Base-by-base conservation (phyloP, 331 rosid species). In the Prunus yedoensis region DNA sequence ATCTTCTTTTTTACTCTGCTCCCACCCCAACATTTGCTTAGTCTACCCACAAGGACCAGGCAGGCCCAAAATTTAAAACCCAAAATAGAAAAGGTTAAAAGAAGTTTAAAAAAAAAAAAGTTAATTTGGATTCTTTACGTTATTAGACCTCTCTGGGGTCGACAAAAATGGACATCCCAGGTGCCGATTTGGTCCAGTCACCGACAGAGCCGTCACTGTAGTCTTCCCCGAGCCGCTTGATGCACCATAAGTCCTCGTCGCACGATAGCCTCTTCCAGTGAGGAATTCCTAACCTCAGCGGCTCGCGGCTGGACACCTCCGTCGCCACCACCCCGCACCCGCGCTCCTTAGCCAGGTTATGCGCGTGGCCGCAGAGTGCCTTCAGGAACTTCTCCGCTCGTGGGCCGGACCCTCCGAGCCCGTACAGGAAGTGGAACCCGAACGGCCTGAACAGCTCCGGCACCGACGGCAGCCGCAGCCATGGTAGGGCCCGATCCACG, bases 131-230 rank as follows among this genome's bases (percentile, higher is more conserved):
- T 68, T 78, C 68, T 54, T 56, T 68, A 62, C 70, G 64, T 63
- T 77, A 32, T 70, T 74, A 95, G 77, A 95, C 9, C 77, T 95
- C 99, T 76, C 99, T 89, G 1, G 99, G 99, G 77, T 95, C 99
- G 78, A 95, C 97, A 77, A 95, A 95, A 81, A 95, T 90, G 67
- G 99, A 92, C 79, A 54, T 20, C 45, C 84, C 97, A 18, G 97
- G 89, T 4, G 80, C 76, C 18, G 97, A 90, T 59, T 92, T 92
- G 20, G 99, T 90, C 99, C 99, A 95, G 84, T 95, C 99, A 79
- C 97, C 99, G 10, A 94, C 82, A 8, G 97, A 85, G 54, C 92
- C 96, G 64, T 95, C 97, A 50, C 96, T 90, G 58, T 90, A 95
- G 80, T 90, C 97, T 30, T 94, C 96, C 3, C 84, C 92, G 0